Percentiles rank a stretch among this genome's conserved stretches.
These are phyloP conservation scores for Podila verticillata DNA, from an alignment of 192 early-diverging fungal genomes.

Conservation along the genomic window DNA sequence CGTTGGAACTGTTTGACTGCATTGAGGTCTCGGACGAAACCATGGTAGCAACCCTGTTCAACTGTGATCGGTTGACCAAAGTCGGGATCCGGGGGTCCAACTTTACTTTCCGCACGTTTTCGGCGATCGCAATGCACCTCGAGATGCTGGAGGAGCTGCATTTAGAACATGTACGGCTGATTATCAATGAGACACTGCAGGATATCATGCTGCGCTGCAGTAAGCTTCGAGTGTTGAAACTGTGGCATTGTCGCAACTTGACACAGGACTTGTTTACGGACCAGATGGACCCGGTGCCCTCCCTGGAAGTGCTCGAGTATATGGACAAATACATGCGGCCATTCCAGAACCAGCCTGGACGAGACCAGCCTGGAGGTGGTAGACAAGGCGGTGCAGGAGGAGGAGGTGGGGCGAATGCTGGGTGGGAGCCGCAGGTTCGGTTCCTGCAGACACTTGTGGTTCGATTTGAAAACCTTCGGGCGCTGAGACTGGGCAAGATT, in stretches of 20 bases:
- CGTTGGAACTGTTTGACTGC: slow-evolving; percentile 16
- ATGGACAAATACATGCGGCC: slow-evolving; percentile 42
- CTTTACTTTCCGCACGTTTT: slow-evolving; percentile 41
- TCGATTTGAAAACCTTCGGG: slow-evolving; percentile 22
- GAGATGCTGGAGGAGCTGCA: slow-evolving; percentile 33
- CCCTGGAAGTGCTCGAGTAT: slow-evolving; percentile 34
- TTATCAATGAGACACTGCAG: slow-evolving; percentile 44
- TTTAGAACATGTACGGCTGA: slow-evolving; percentile 33
- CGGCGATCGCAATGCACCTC: slow-evolving; percentile 31
- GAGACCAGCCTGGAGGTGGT: not conserved
- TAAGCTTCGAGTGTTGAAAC: slow-evolving; percentile 12
- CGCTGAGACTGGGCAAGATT: slow-evolving; percentile 28
- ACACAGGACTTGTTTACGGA: slow-evolving; percentile 39
- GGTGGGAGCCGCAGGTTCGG: slow-evolving; percentile 27
- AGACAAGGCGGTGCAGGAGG: not conserved
- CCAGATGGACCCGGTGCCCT: slow-evolving; percentile 4
- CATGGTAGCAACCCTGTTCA: slow-evolving; percentile 45
- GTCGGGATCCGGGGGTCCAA: slow-evolving; percentile 32
- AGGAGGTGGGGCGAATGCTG: slow-evolving; percentile 4
- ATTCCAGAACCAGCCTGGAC: slow-evolving; percentile 4
- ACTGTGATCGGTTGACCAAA: slow-evolving; percentile 29
- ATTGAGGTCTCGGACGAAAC: slow-evolving; percentile 47
- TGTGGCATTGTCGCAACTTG: slow-evolving; percentile 46
- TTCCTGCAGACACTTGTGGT: slow-evolving; percentile 27
- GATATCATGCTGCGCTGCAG: slow-evolving; percentile 28